Conservation (phyloP, 2,329 filamentous ascomycete genomes). For the Cyanodermella asteris region DNA sequence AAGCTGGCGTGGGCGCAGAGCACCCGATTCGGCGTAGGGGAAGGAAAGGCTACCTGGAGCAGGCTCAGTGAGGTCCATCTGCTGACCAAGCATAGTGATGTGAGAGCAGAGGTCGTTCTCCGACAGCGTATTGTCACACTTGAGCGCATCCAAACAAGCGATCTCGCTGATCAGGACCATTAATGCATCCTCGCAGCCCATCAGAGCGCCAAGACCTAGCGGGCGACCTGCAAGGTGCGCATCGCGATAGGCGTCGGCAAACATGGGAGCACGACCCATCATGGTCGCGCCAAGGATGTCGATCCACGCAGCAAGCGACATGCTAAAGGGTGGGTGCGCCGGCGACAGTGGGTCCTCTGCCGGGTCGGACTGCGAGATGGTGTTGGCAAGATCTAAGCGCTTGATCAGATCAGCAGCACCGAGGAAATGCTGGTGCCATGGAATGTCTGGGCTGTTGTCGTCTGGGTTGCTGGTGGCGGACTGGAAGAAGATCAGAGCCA, state of each 20-base stretch:
- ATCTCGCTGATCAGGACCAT: constrained; percentile 99
- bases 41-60: constrained; percentile 38
- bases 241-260: constrained; percentile 86
- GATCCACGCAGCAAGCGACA: constrained; percentile 86
- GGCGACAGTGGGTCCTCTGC: too few species aligned
- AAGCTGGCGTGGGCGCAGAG: constrained; percentile 61
- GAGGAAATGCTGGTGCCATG: constrained; percentile 94
- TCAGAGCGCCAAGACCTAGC: constrained; percentile 71
- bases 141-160: constrained; percentile 79
- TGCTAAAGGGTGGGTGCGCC: constrained; percentile 69
- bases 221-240: constrained; percentile 50
- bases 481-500: constrained; percentile 93
- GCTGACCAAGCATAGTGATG: constrained; percentile 66
- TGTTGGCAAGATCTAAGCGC: constrained; percentile 56
- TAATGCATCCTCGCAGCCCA: constrained; percentile 91
- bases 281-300: constrained; percentile 92
- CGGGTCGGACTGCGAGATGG: constrained; percentile 39
- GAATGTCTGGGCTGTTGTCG: constrained; percentile 70
- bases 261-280: constrained; percentile 62
- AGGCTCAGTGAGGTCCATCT: constrained; percentile 63
- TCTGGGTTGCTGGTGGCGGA: constrained; percentile 73
- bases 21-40: constrained; percentile 39
- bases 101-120: constrained; percentile 73
- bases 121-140: constrained; percentile 55
- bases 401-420: constrained; percentile 68